Evolutionary conservation across 2,329 filamentous ascomycete species (phyloP), one percentile per base, ranked within the genome.

Genomic region (Parastagonospora nodorum): DNA sequence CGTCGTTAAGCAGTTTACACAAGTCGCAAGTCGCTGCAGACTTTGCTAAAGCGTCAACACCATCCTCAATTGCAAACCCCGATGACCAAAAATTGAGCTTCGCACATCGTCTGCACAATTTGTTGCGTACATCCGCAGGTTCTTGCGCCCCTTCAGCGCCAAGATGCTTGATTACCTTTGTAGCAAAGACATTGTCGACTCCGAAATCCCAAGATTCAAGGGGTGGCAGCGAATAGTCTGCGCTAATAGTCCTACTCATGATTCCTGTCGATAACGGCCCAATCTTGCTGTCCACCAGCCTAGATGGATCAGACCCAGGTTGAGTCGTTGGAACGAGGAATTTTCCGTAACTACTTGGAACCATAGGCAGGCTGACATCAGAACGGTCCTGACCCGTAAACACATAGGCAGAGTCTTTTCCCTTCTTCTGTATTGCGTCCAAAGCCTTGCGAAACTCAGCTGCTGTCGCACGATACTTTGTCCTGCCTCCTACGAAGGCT

Each of bases 121-220:
- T 43, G 19, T 40, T 28, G 8, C 44, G 29, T 12, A 10, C 45
- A 6, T 2, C 29, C 4, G 10, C 29, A 16, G 29, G n/a, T 10
- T n/a, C 11, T 5, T 27, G 5, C 7, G 11, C 9, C 24, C 16
- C 12, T 8, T 28, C 11, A 8, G 3, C 24, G 12, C 27, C 29
- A 9, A 43, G 10, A 4, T 11, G 38, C 24, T 16, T n/a, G 16
- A 53, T 11, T 5, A 46, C 14, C 24, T 41, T 49, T 1, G 44
- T 15, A 12, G 53, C 50, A 35, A 61, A 61, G 2, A n/a, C 14
- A 28, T 59, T 52, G 39, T 61, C 56, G 10, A 59, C 42, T 2
- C 33, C 12, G 24, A 53, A 59, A 28, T 42, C 39, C 58, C 58
- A 61, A 5, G 44, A 46, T 43, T 51, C 42, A 14, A 42, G 50